Base-by-base conservation (phyloP, 2,329 filamentous ascomycete genomes). In the Neophaeococcomyces aloes region DNA sequence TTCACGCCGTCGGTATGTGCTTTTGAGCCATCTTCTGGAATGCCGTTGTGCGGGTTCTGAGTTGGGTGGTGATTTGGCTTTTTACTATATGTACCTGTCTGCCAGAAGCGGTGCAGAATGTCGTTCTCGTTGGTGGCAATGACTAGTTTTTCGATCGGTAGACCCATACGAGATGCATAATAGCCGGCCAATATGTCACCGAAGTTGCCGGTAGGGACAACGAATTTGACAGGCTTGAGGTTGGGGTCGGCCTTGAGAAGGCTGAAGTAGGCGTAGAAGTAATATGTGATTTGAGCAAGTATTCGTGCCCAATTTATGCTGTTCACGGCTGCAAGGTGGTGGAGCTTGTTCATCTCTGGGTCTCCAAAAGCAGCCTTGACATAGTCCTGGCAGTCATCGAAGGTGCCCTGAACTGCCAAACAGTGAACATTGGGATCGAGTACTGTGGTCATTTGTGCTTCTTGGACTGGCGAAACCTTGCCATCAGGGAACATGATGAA, bases 81-180 rank as follows among this genome's bases (percentile, higher is more conserved):
- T 74, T 95, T 96, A 69, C 91, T 85, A 66, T 96, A 96, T 30
- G 89, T 64, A 5, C 54, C 86, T 0, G 81, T 84, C 67, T 83
- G 82, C 84, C 86, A 95, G 74, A 98, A 98, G 27, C 91, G 79
- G 65, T 96, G 78, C 8, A 98, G 76, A 48, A 96, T 96, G 58
- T 96, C 91, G 67, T 98, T 98, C 67, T 93, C 88, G 63, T 96
- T 96, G 40, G 89, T 96, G 0, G 89, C 86, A 45, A 95, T 82
- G 56, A 94, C 79, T 25, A 98, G 78, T 67, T 89, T 94, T 50
- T 91, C 83, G 2, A 81, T 72, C 3, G 88, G 88, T 2, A 96
- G 74, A 44, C 87, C 88, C 86, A 94, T 94, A n/a, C 43, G 27
- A 55, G 82, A 81, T 15, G 89, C 88, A 59, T 96, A 95, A 68